phyloP scores from a whole-genome alignment of 306 rosid genomes.

The barrel medic (Medicago truncatula) region DNA sequence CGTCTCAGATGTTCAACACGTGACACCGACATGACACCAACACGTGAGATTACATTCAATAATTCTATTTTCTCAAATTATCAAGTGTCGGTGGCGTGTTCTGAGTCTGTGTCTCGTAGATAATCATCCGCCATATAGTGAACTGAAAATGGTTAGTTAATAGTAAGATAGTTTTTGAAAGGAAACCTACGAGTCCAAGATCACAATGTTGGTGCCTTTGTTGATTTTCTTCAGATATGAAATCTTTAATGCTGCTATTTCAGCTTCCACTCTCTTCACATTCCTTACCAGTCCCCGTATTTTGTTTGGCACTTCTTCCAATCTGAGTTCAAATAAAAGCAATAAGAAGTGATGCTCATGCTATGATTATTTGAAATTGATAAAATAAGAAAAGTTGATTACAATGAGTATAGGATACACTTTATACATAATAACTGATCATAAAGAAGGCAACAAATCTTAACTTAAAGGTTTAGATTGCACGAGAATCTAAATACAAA shows the following conservation, averaged over 20 bases:
- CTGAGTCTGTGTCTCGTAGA: background rate
- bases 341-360: conserved; percentile 21
- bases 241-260: conserved; percentile 82
- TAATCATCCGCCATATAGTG: background rate
- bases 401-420: background rate
- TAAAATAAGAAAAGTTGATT: background rate
- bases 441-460: background rate
- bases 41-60: background rate
- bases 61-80: background rate
- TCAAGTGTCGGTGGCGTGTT: background rate
- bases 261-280: conserved; percentile 88
- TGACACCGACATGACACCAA: background rate
- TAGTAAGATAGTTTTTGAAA: background rate
- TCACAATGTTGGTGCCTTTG: conserved; percentile 73
- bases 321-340: conserved; percentile 51
- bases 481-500: background rate
- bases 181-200: conserved; percentile 81
- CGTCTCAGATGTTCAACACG: background rate
- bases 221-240: conserved; percentile 81
- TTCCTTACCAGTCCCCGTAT: conserved; percentile 74
- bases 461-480: background rate
- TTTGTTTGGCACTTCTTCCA: conserved; percentile 91
- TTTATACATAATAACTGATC: background rate
- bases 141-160: background rate
- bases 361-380: background rate